Conservation (phyloP, 352 stramenopile species). For the Phytophthora brassicae region DNA sequence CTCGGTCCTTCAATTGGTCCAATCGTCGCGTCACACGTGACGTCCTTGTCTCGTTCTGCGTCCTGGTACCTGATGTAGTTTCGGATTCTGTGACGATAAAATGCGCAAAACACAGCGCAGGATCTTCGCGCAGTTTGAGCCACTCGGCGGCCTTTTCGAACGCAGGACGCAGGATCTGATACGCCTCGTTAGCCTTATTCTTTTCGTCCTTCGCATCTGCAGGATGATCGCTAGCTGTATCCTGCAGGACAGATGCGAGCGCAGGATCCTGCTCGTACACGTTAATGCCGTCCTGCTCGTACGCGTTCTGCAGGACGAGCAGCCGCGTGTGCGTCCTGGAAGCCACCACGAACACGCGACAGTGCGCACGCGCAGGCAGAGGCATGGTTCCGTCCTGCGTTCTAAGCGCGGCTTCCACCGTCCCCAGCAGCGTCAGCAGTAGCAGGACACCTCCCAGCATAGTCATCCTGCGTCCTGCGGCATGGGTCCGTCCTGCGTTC, state of each 20-base stretch:
- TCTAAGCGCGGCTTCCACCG: slow-evolving; percentile 1
- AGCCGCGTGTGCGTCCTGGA: slow-evolving; percentile 40
- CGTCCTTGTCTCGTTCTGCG: slow-evolving; percentile 9
- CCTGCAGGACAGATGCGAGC: slow-evolving; percentile 26
- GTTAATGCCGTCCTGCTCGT: slow-evolving; percentile 48
- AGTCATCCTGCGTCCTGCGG: not conserved
- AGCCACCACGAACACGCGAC: slow-evolving; percentile 59
- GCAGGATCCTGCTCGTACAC: slow-evolving; percentile 46
- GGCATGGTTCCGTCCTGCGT: slow-evolving; percentile 21
- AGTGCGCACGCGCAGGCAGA: slow-evolving; percentile 33
- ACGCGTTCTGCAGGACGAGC: slow-evolving; percentile 54
- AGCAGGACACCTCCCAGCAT: not conserved
- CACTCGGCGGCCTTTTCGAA: slow-evolving; percentile 49
- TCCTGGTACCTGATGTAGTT: slow-evolving; percentile 1
- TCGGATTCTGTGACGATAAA: slow-evolving; percentile 32
- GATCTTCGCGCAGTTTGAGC: slow-evolving; percentile 38
- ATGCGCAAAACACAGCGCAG: slow-evolving; percentile 54
- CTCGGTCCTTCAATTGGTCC: slow-evolving; percentile 32
- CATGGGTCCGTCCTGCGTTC: slow-evolving; percentile 20
- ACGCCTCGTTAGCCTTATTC: slow-evolving; percentile 31
- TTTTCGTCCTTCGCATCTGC: slow-evolving; percentile 22
- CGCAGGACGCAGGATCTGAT: slow-evolving; percentile 44
- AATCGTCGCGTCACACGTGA: slow-evolving; percentile 31
- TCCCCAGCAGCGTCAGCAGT: slow-evolving; percentile 19
- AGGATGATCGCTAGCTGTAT: not conserved